phyloP scores from a whole-genome alignment of 164 flowering plant genomes.

The Cinnamomum chago region DNA sequence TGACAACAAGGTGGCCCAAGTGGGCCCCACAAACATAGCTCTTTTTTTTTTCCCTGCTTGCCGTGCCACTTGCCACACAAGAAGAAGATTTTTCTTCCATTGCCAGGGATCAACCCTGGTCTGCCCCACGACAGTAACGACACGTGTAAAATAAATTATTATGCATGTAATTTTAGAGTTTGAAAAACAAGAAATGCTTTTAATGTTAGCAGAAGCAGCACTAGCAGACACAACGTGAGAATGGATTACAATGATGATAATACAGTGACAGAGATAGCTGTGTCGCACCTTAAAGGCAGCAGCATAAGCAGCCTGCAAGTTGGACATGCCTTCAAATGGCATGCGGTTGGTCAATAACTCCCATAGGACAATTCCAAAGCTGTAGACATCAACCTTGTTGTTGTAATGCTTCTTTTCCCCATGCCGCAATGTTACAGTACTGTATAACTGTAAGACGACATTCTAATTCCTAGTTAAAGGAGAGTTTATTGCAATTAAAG shows the following conservation, averaged over 20 bases:
- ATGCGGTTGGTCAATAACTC: constrained; percentile 82
- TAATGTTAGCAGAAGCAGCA: neutral
- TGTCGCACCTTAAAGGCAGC: constrained; percentile 87
- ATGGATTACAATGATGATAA: neutral
- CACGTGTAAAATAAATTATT: too few species aligned
- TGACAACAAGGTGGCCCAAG: too few species aligned
- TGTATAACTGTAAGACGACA: constrained; percentile 68
- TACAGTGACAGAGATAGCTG: neutral
- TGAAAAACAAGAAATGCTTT: neutral
- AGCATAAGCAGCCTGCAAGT: constrained; percentile 98
- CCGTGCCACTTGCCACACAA: too few species aligned
- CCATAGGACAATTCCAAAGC: constrained; percentile 95
- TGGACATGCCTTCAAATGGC: constrained; percentile 99
- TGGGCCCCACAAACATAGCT: too few species aligned
- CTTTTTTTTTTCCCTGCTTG: too few species aligned
- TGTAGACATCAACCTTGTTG: constrained; percentile 91
- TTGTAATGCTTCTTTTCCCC: constrained; percentile 97
- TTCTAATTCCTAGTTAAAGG: constrained; percentile 18
- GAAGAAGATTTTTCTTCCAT: too few species aligned
- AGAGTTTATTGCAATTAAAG: constrained; percentile 12
- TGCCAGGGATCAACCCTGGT: too few species aligned
- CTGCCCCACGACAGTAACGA: too few species aligned
- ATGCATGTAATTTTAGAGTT: neutral
- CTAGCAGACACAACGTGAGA: neutral
- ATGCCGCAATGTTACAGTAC: constrained; percentile 90